phyloP scores from a whole-genome alignment of 208 protist genomes.

The Porcisia hertigi region DNA sequence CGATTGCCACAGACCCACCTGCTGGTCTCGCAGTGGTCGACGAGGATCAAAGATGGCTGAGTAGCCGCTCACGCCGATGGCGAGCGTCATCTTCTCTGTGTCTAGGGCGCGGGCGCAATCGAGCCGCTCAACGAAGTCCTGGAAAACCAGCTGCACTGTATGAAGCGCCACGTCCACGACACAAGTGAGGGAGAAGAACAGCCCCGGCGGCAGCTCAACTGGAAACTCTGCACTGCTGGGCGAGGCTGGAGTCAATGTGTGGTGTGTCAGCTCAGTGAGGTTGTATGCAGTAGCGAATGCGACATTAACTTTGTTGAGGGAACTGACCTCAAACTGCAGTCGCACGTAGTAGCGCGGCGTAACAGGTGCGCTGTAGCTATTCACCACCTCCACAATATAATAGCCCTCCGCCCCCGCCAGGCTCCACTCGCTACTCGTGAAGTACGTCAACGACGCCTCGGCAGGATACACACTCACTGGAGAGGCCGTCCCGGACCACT shows the following conservation, averaged over 20 bases:
- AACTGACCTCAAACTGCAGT: conserved; percentile 70
- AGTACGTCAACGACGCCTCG: conserved; percentile 65
- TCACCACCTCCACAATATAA: conserved; percentile 67
- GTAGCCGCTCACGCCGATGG: conserved; percentile 80
- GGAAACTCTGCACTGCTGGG: conserved; percentile 24
- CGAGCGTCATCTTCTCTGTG: conserved; percentile 42
- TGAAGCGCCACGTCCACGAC: conserved; percentile 27
- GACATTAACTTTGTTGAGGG: conserved; percentile 64
- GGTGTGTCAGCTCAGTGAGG: conserved; percentile 43
- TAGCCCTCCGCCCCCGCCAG: conserved; percentile 70
- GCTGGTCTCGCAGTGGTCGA: conserved; percentile 73
- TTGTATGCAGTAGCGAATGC: conserved; percentile 37
- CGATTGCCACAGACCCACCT: conserved; percentile 74
- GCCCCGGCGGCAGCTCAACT: conserved; percentile 34
- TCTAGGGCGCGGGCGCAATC: neutral
- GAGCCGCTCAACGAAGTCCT: conserved; percentile 52
- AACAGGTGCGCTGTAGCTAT: conserved; percentile 37
- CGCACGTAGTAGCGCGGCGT: conserved; percentile 49
- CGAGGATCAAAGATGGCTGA: conserved; percentile 70
- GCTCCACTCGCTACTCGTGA: conserved; percentile 68
- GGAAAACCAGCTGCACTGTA: conserved; percentile 47
- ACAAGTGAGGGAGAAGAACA: conserved; percentile 49
- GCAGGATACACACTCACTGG: conserved; percentile 48
- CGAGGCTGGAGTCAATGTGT: conserved; percentile 29
- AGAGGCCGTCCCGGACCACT: conserved; percentile 46